Percentiles rank a stretch among this genome's conserved stretches.
These are phyloP conservation scores for Phytophthora tentaculata DNA, from an alignment of 352 stramenopile genomes.

Conservation along the genomic window DNA sequence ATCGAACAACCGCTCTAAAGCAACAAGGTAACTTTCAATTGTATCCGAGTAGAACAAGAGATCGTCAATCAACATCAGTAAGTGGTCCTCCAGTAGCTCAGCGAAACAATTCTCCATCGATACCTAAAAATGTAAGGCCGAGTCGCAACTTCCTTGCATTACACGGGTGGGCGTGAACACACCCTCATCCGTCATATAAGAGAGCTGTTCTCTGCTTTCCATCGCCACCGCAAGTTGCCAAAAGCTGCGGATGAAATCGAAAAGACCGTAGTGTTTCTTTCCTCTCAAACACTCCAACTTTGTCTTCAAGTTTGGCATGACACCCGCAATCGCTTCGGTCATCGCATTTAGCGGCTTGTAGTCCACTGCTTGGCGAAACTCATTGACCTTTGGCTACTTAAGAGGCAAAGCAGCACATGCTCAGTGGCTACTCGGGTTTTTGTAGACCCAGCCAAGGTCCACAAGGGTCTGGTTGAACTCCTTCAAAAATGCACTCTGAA, in stretches of 20 bases:
- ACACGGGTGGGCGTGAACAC: background rate
- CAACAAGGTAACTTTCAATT: conserved; percentile 4
- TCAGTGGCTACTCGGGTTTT: conserved; percentile 7
- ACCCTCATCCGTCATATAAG: conserved; percentile 22
- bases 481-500: conserved; percentile 2
- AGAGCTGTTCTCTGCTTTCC: conserved; percentile 22
- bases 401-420: conserved; percentile 3
- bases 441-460: conserved; percentile 12
- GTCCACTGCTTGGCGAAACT: conserved; percentile 1
- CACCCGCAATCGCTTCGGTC: conserved; percentile 12
- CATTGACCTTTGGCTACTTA: background rate
- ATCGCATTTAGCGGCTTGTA: conserved; percentile 20
- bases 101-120: conserved; percentile 9
- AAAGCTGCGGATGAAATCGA: conserved; percentile 33
- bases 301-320: conserved; percentile 23
- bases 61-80: conserved; percentile 10
- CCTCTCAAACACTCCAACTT: conserved; percentile 1
- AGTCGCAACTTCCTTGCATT: conserved; percentile 1
- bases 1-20: background rate
- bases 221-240: conserved; percentile 21
- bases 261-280: conserved; percentile 14
- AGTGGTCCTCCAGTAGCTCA: background rate
- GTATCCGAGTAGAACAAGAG: conserved; percentile 4
- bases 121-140: conserved; percentile 2
- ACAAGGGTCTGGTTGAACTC: conserved; percentile 15